These are phyloP conservation scores for Sporormia fimetaria DNA, from an alignment of 495 filamentous ascomycete genomes.

Conservation along the genomic window DNA sequence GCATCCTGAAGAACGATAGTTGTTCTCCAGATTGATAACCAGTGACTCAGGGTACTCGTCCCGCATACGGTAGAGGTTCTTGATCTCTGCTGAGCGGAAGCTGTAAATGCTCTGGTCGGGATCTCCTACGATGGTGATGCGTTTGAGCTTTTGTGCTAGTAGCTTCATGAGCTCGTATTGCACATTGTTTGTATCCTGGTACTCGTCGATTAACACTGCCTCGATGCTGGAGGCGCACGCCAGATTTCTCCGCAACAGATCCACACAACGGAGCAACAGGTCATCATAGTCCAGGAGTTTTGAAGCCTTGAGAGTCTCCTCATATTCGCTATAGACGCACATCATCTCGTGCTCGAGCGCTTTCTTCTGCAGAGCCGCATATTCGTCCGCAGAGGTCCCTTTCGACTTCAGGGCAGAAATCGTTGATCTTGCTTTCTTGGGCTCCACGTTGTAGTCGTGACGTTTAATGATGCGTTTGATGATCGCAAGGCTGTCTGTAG, in stretches of 20 bases:
- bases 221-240: slow-evolving; percentile 86
- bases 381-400: slow-evolving; percentile 41
- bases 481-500: slow-evolving; percentile 62
- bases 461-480: slow-evolving; percentile 71
- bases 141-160: slow-evolving; percentile 57
- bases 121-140: slow-evolving; percentile 91
- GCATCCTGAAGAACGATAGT: slow-evolving; percentile 87
- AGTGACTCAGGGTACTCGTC: slow-evolving; percentile 63
- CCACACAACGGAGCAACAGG: slow-evolving; percentile 70
- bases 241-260: slow-evolving; percentile 65
- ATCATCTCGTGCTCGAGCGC: slow-evolving; percentile 64
- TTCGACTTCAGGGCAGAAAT: slow-evolving; percentile 84
- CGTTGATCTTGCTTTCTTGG: slow-evolving; percentile 52
- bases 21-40: slow-evolving; percentile 81
- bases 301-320: slow-evolving; percentile 56
- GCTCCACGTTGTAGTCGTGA: slow-evolving; percentile 48
- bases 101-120: slow-evolving; percentile 98
- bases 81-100: slow-evolving; percentile 92
- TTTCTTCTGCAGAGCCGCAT: slow-evolving; percentile 38
- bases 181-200: slow-evolving; percentile 91
- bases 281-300: slow-evolving; percentile 96
- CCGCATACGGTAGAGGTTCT: slow-evolving; percentile 73
- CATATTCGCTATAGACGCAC: slow-evolving; percentile 66
- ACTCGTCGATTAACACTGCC: slow-evolving; percentile 91
- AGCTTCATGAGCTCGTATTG: slow-evolving; percentile 94